Percentiles rank a stretch among this genome's conserved stretches.
Conservation (phyloP, 1,139 yeast species). For the Spathaspora sp. region DNA sequence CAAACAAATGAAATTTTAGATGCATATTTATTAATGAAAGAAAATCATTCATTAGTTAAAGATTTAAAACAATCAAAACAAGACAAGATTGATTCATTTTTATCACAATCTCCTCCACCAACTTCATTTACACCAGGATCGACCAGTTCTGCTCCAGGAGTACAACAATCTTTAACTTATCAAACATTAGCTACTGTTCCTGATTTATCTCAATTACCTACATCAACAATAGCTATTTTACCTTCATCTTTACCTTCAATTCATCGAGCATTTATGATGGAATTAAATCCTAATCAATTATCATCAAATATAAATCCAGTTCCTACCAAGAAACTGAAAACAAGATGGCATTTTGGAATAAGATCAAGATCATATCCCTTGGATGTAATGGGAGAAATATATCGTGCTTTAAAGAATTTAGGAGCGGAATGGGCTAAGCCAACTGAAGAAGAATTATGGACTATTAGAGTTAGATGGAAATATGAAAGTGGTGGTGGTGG, state of each 20-base stretch:
- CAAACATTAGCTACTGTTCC: conserved; percentile 53
- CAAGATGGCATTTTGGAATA: conserved; percentile 99
- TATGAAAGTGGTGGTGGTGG: too few relatives aligned
- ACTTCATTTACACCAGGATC: conserved; percentile 27
- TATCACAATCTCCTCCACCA: conserved; percentile 53
- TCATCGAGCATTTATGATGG: conserved; percentile 90
- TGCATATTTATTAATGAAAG: conserved; percentile 86
- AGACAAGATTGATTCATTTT: conserved; percentile 52
- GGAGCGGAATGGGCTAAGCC: conserved; percentile 99
- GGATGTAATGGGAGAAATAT: conserved; percentile 98
- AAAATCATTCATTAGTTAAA: conserved; percentile 68
- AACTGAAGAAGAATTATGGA: conserved; percentile 92
- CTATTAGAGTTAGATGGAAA: conserved; percentile 94
- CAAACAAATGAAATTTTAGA: conserved; percentile 77
- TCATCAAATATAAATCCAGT: conserved; percentile 70
- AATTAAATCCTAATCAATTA: conserved; percentile 47
- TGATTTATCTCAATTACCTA: conserved; percentile 51
- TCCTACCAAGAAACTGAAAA: conserved; percentile 80
- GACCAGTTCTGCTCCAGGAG: conserved; percentile 39
- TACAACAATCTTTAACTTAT: conserved; percentile 48
- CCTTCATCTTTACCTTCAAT: conserved; percentile 94
- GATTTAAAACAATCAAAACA: conserved; percentile 59
- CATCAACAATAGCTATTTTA: conserved; percentile 80
- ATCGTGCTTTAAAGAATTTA: conserved; percentile 85
- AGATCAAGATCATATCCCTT: conserved; percentile 94